A percentile compares a stretch with the other conserved stretches of the same genome.
Conservation (phyloP, 768 basidiomycete genomes). For the Leccinellum luteum region DNA sequence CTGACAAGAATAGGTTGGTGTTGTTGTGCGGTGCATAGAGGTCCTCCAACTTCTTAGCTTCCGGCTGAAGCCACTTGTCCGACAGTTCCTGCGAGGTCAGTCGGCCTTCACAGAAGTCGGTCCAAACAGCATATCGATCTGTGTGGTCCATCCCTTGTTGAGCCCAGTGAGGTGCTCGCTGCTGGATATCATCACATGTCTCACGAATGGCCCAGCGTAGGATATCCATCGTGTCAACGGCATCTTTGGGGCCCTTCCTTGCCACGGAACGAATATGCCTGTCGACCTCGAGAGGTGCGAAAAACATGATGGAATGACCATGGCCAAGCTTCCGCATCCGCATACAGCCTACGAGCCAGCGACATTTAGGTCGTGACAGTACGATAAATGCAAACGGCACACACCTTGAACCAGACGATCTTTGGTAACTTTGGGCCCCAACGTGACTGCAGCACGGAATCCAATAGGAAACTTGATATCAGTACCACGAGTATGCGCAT, state of each 20-base stretch:
- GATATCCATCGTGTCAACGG: slow-evolving; percentile 31
- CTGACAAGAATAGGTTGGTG: not conserved
- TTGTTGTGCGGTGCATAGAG: not conserved
- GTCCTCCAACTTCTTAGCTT: slow-evolving; percentile 37
- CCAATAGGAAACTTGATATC: slow-evolving; percentile 33
- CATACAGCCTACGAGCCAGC: slow-evolving; percentile 44
- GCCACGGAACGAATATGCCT: slow-evolving; percentile 33
- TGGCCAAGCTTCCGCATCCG: slow-evolving; percentile 50
- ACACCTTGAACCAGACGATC: slow-evolving; percentile 25
- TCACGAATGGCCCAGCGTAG: slow-evolving; percentile 45
- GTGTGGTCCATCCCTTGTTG: slow-evolving; percentile 41
- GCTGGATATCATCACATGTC: slow-evolving; percentile 42
- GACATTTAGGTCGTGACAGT: not conserved
- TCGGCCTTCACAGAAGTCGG: slow-evolving; percentile 8
- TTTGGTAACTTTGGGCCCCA: slow-evolving; percentile 36
- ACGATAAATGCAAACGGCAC: not conserved
- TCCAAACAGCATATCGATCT: slow-evolving; percentile 26
- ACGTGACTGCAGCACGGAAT: slow-evolving; percentile 34
- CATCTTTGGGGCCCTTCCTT: slow-evolving; percentile 4
- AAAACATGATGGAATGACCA: slow-evolving; percentile 48
- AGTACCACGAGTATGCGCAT: slow-evolving; percentile 38
- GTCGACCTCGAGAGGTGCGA: slow-evolving; percentile 47
- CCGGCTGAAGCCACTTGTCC: slow-evolving; percentile 38
- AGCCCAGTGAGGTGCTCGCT: slow-evolving; percentile 41
- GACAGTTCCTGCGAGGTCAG: slow-evolving; percentile 9